These are phyloP conservation scores for Entomortierella chlamydospora DNA, from an alignment of 192 early-diverging fungal species.

Conservation along the genomic window DNA sequence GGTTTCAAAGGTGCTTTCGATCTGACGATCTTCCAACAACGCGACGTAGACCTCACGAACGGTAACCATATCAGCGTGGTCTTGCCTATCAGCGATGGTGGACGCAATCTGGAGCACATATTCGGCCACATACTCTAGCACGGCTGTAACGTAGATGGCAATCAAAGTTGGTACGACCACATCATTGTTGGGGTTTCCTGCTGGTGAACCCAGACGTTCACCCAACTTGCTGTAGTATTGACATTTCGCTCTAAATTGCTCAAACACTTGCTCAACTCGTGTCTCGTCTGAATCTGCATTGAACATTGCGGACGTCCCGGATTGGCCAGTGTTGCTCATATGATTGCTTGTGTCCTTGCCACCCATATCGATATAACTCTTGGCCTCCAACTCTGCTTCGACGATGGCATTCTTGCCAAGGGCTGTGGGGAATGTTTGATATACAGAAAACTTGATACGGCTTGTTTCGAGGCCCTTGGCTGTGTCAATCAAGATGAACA, in stretches of 20 bases:
- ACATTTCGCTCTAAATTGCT: constrained; percentile 65
- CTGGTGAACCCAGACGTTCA: constrained; percentile 51
- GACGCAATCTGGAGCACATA: constrained; percentile 63
- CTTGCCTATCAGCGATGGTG: constrained; percentile 57
- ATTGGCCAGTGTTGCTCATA: constrained; percentile 29
- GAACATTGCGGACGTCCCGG: constrained; percentile 44
- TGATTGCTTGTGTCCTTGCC: constrained; percentile 57
- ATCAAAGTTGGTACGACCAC: constrained; percentile 57
- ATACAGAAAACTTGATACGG: constrained; percentile 62
- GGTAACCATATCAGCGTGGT: constrained; percentile 65
- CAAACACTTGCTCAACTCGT: constrained; percentile 53
- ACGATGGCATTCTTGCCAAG: constrained; percentile 71
- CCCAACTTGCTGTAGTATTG: constrained; percentile 67
- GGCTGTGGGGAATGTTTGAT: constrained; percentile 60
- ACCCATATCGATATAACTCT: constrained; percentile 65
- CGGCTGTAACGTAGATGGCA: constrained; percentile 71
- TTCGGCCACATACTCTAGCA: constrained; percentile 70
- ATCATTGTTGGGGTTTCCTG: constrained; percentile 40
- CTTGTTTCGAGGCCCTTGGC: constrained; percentile 61
- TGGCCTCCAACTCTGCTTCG: constrained; percentile 70
- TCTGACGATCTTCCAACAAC: constrained; percentile 63
- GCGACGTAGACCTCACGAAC: constrained; percentile 65
- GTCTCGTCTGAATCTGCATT: constrained; percentile 50
- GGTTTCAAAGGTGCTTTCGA: constrained; percentile 59
- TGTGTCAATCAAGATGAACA: constrained; percentile 59